Evolutionary conservation across 345 rosid genomes (phyloP).

Genomic region (Euphorbia tirucalli): DNA sequence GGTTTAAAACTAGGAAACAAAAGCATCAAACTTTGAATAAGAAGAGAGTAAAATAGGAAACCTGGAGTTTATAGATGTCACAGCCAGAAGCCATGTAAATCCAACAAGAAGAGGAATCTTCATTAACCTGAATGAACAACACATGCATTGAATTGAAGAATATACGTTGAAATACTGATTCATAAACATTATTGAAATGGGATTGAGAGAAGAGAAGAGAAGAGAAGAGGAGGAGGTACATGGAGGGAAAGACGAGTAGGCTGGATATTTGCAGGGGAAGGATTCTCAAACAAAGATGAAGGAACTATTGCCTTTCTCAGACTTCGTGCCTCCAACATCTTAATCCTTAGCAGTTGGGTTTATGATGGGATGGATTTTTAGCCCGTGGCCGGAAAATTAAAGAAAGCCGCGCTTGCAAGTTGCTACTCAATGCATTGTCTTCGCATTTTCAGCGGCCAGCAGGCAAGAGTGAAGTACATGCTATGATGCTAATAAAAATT

Average conservation of each 20-base stretch:
- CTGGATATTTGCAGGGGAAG: constrained; percentile 64
- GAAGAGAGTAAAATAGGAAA: constrained; percentile 1
- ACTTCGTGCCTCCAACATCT: constrained; percentile 45
- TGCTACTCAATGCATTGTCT: not conserved
- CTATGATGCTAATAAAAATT: too few species aligned
- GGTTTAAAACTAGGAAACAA: not conserved
- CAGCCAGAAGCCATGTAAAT: constrained; percentile 66
- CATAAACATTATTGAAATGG: too few species aligned
- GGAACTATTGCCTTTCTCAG: constrained; percentile 53
- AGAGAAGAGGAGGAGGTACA: constrained; percentile 18
- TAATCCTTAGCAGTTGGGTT: too few species aligned
- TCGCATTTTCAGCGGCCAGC: too few species aligned
- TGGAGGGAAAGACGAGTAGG: constrained; percentile 71
- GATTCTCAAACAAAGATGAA: constrained; percentile 41
- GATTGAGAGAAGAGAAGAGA: not conserved
- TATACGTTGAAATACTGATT: not conserved
- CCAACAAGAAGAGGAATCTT: constrained; percentile 46
- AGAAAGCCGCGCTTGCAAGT: not conserved
- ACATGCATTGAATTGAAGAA: not conserved
- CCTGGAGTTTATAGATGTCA: constrained; percentile 51
- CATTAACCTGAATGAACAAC: constrained; percentile 33
- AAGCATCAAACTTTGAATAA: not conserved
- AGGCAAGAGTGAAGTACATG: too few species aligned
- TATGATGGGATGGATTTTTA: too few species aligned
- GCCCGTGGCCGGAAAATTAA: not conserved